phyloP scores from a whole-genome alignment of 345 rosid species.

The Eutrema yunnanense region DNA sequence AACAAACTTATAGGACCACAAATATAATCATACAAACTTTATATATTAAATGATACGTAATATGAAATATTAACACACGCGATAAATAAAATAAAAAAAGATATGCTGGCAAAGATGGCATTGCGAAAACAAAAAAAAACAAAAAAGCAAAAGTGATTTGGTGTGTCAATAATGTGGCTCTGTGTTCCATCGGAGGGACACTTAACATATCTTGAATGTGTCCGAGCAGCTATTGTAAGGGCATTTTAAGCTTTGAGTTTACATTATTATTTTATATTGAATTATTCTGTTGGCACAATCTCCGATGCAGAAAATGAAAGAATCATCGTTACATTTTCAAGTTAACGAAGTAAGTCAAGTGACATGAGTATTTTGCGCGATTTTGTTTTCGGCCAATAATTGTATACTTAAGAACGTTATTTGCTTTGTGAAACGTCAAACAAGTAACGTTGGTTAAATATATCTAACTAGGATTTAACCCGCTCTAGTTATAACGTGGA shows the following conservation, averaged over 20 bases:
- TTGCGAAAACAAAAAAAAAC: not conserved
- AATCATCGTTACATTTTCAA: not conserved
- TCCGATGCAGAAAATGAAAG: not conserved
- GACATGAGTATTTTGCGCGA: not conserved
- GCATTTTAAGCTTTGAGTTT: conserved; percentile 8
- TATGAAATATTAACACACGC: conserved; percentile 8
- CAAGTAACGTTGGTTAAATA: not conserved
- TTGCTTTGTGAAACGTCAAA: not conserved
- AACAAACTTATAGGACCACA: not conserved
- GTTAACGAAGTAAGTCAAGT: not conserved
- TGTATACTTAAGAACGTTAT: not conserved
- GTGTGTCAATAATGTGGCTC: conserved; percentile 21
- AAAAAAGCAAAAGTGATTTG: conserved; percentile 11
- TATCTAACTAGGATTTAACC: too few relatives aligned
- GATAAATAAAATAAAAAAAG: conserved; percentile 8
- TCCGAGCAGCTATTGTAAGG: conserved; percentile 22
- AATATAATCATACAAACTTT: conserved; percentile 12
- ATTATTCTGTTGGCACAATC: not conserved
- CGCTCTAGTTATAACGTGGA: too few relatives aligned
- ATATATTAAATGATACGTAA: not conserved
- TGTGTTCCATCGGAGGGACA: conserved; percentile 28
- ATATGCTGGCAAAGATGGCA: conserved; percentile 14
- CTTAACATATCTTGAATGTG: conserved; percentile 9
- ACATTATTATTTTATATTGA: not conserved
- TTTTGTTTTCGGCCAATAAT: not conserved